Percentiles rank a stretch among this genome's conserved stretches.
phyloP scores from a whole-genome alignment of 495 filamentous ascomycete species.

The Endocarpon pusillum region DNA sequence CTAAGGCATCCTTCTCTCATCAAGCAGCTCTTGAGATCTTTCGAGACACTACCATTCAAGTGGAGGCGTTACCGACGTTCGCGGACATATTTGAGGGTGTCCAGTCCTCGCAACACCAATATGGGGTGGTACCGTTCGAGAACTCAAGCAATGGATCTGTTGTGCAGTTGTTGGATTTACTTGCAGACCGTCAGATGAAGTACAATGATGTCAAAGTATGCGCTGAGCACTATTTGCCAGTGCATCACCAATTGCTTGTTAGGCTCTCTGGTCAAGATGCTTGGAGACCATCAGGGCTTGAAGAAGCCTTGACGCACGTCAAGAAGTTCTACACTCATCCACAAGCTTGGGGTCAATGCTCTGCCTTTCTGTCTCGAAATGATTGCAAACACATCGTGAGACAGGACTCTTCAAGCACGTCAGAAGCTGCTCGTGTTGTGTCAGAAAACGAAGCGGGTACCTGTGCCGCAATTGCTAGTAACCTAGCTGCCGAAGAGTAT shows the following conservation, averaged over 20 bases:
- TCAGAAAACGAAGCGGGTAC: constrained; percentile 35
- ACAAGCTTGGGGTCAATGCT: constrained; percentile 87
- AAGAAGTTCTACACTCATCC: constrained; percentile 68
- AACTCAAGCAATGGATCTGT: constrained; percentile 91
- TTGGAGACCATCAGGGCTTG: constrained; percentile 4
- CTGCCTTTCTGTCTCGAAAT: constrained; percentile 45
- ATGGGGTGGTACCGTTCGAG: constrained; percentile 86
- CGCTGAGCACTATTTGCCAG: constrained; percentile 65
- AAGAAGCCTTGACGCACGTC: constrained; percentile 16
- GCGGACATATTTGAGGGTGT: constrained; percentile 65
- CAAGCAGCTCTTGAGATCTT: constrained; percentile 39
- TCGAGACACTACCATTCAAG: constrained; percentile 1
- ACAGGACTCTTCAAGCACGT: constrained; percentile 76
- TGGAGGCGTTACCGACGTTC: constrained; percentile 21
- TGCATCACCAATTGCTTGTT: constrained; percentile 71
- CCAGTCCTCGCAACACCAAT: constrained; percentile 40
- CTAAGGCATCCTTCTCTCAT: constrained; percentile 72
- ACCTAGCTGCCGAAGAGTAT: constrained; percentile 47
- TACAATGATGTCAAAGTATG: constrained; percentile 55
- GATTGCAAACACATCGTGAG: constrained; percentile 56
- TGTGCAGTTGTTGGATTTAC: constrained; percentile 68
- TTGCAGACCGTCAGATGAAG: constrained; percentile 48
- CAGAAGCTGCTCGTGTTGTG: constrained; percentile 62
- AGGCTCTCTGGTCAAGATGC: constrained; percentile 13
- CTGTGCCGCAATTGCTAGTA: constrained; percentile 61